Base-by-base conservation (phyloP, 768 basidiomycete species). In the Asterophora lycoperdoides region DNA sequence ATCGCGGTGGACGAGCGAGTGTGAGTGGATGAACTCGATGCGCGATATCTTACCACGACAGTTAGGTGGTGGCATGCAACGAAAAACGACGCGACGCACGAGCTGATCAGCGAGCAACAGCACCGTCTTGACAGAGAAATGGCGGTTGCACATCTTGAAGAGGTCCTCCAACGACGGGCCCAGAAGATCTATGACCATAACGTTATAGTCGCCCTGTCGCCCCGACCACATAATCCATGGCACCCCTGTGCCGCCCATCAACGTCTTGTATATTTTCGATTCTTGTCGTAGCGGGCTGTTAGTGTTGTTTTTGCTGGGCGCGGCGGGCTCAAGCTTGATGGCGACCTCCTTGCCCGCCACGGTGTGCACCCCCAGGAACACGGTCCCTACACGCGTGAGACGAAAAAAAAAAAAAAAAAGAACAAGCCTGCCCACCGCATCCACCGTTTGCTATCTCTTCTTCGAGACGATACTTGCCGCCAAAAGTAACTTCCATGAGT, bases 111-210 rank as follows among this genome's bases (percentile, higher is more conserved):
- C 86, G 41, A 99, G 80, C 45, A 95, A 76, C 13, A 97, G 77
- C 14, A 96, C 91, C 2, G 95, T 96, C 76, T 95, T 97, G 64
- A 98, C 76, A 3, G 84, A 85, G 65, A 99, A 97, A 61, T 90
- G 87, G 49, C 89, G 82, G 72, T 93, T 93, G 65, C 88, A 91
- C 70, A 82, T 80, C 64, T 89, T 86, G 76, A 91, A 91, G 43
- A 90, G 77, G 68, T 91, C 89, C 57, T 92, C 89, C 42, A 92
- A 73, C 2, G 84, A 86, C 3, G 94, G 93, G 0, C 95, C 95
- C 33, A 99, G 80, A 20, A 98, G 79, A 74, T 98, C 95, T 61
- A 97, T 93, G 62, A 98, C 90, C 78, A 99, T 89, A 59, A 97
- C 93, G 62, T 98, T 97, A 71, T 93, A 97, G 66, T 93, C 84